Conservation (phyloP, 805 yeast genomes). For the Candida oleophila region DNA sequence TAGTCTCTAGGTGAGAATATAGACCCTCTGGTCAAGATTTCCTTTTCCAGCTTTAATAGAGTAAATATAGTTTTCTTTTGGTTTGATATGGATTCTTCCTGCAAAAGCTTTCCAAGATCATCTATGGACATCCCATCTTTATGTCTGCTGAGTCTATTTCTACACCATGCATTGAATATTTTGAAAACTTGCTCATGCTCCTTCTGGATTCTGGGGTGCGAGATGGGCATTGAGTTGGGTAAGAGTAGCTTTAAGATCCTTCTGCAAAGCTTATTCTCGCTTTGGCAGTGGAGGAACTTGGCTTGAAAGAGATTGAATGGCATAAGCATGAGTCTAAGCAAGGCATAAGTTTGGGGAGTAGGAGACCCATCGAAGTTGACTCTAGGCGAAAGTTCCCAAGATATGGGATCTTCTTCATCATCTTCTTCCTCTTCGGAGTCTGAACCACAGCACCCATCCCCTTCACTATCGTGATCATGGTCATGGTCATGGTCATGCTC, state of each 20-base stretch:
- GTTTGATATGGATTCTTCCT: not conserved
- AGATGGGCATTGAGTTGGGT: conserved; percentile 10
- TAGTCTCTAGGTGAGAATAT: not conserved
- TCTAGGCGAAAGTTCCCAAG: conserved; percentile 46
- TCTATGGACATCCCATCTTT: not conserved
- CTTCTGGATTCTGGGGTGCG: conserved; percentile 11
- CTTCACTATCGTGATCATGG: conserved; percentile 16
- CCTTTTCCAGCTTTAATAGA: conserved; percentile 1
- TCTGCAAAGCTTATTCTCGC: conserved; percentile 20
- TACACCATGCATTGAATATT: conserved; percentile 22
- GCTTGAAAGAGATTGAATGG: conserved; percentile 25
- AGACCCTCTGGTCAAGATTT: conserved; percentile 3
- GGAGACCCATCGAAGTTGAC: conserved; percentile 43
- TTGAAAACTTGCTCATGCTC: conserved; percentile 2
- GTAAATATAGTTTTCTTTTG: not conserved
- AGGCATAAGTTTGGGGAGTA: conserved; percentile 43
- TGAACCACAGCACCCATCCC: conserved; percentile 12
- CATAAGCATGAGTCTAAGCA: conserved; percentile 25
- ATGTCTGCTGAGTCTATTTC: conserved; percentile 21
- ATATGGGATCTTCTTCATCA: conserved; percentile 24
- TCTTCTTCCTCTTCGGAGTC: conserved; percentile 16
- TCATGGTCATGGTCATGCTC: conserved; percentile 9
- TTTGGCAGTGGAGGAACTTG: conserved; percentile 18
- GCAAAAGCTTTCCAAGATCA: not conserved
- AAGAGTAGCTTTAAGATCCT: conserved; percentile 19